Percentiles rank a stretch among this genome's conserved stretches.
Evolutionary conservation across 208 protist genomes (phyloP).

Genomic region (Herpetomonas samuelpessoai): DNA sequence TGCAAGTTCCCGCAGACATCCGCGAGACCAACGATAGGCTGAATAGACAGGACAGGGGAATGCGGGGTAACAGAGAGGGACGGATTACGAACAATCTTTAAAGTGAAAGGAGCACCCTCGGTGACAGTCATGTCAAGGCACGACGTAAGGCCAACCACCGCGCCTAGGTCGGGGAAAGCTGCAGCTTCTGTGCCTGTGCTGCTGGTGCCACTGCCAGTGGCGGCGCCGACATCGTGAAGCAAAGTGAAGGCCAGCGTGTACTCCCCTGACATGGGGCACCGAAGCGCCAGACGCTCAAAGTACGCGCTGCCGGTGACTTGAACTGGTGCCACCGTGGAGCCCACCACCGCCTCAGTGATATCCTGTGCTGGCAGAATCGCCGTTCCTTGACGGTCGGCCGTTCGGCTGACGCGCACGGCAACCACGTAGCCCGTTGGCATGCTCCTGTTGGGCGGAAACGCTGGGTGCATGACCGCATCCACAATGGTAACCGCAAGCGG

Average conservation of each 20-base stretch:
- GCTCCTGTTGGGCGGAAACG: neutral
- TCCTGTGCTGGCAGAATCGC: neutral
- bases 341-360: neutral
- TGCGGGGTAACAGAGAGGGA: neutral
- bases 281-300: constrained; percentile 9
- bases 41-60: constrained; percentile 4
- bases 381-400: neutral
- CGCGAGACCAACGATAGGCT: constrained; percentile 19
- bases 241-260: too few relatives aligned
- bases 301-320: constrained; percentile 4
- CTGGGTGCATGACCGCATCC: constrained; percentile 4
- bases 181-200: too few relatives aligned
- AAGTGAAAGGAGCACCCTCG: constrained; percentile 9
- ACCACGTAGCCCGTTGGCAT: neutral
- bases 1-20: constrained; percentile 16
- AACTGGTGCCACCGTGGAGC: neutral
- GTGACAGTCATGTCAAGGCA: constrained; percentile 4
- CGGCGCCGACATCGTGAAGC: too few relatives aligned
- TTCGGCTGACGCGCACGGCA: neutral
- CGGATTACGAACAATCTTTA: constrained; percentile 12
- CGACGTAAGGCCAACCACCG: neutral
- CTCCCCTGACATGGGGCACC: too few relatives aligned
- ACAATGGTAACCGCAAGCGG: constrained; percentile 9
- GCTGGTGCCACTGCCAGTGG: neutral
- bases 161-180: neutral